Base-by-base conservation (phyloP, 371 early-diverging fungal species). In the Syncephalastrum racemosum region DNA sequence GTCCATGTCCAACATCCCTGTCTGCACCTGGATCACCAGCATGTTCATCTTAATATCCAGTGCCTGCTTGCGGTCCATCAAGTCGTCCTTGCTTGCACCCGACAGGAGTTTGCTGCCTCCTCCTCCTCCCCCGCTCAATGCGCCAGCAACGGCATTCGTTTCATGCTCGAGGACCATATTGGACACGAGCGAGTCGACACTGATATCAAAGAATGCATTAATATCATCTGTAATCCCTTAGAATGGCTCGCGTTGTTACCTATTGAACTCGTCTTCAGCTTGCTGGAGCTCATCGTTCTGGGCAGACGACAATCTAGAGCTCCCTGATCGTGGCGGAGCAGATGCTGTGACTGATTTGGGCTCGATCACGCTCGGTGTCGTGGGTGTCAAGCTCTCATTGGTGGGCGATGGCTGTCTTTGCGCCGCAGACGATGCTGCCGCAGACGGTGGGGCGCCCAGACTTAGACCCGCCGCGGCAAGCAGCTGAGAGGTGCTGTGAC, bases 81-180 rank as follows among this genome's bases (percentile, higher is more conserved):
- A 66, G 24, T 90, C 90, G 0, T 90, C 91, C 25, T 66, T 73
- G 1, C 71, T 60, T 39, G 79, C 71, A 46, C 63, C 50, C 73
- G 82, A 36, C 59, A 62, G 19, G 0, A 12, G 10, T 58, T 70
- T n/a, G 65, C 23, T 40, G 12, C 40, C 46, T 12, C 25, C 14
- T n/a, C n/a, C 39, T 57, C 40, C 18, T 31, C 52, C 52, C 0
- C 74, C 63, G 4, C 75, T 60, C n/a, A 91, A 73, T 48, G 78
- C 73, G 5, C 68, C 55, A 31, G 75, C 64, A 0, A 87, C 70
- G 6, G 67, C 45, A 1, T 68, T 73, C 24, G 85, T 70, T 65
- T 94, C 94, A n/a, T 75, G 63, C 58, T 92, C 91, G 16, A 94
- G 65, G 0, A 94, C 92, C 68, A 78, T 78, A 59, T 90, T 92